Base-by-base conservation (phyloP, 228 moss, liverwort and hornwort genomes). In the Sphagnum fallax region DNA sequence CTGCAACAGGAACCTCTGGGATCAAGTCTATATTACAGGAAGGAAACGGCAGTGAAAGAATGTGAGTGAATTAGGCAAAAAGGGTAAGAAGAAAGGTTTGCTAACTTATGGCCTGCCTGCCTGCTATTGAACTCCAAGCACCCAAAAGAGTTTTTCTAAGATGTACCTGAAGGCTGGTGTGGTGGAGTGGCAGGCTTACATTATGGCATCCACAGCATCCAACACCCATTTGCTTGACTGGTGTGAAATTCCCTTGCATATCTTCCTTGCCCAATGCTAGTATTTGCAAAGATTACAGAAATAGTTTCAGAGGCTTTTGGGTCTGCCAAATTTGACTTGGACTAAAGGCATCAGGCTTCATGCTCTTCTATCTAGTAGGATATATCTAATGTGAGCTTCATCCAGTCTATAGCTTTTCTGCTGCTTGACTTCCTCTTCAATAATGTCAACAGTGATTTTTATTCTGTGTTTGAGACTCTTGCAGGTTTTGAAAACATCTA, bases 401-500 rank as follows among this genome's bases (percentile, higher is more conserved):
- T 47, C 12, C 74, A 53, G 68, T 67, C 50, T 58, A 67, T 47
- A 10, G 10, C 5, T 70, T 74, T 51, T 51, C 47, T 51, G 7
- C 6, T 16, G 16, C 18, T 50, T n/a, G 5, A 6, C 62, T 63
- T 4, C 18, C 18, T 10, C n/a, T 6, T 11, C 8, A 13, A 51
- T 18, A n/a, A 14, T 55, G 16, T 0, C 48, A 48, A 51, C 2
- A 4, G 52, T 10, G 62, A 71, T 8, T 14, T 61, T 64, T 16
- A 6, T 71, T 61, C 51, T 49, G 13, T 6, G 7, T 50, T 16
- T 48, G 9, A 52, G 7, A 8, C 57, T 52, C 49, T 72, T 64
- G 16, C 74, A 74, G 74, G 78, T 78, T 74, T 57, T 65, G 55
- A 16, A 60, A 67, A 16, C 67, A 73, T 65, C 62, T 80, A 13